Evolutionary conservation across 495 filamentous ascomycete species (phyloP).

Genomic region (Neurospora sp.): DNA sequence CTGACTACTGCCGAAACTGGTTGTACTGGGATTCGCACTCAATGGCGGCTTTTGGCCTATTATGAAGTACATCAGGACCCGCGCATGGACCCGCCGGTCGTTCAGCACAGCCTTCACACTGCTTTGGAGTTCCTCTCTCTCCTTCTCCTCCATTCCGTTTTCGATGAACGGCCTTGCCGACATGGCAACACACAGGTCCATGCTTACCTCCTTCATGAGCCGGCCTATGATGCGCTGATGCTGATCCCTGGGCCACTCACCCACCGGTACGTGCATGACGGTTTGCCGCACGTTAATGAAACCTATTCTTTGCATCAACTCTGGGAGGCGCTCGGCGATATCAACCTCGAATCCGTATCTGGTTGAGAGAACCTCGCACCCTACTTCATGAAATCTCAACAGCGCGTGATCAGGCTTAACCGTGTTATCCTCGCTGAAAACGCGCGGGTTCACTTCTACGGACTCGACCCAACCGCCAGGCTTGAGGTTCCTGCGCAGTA

Average conservation of each 20-base stretch:
- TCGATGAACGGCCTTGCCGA: conserved; percentile 44
- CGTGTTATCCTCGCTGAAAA: conserved; percentile 42
- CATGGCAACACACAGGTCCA: conserved; percentile 46
- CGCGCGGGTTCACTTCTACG: conserved; percentile 43
- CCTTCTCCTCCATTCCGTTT: conserved; percentile 30
- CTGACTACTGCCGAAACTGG: background rate
- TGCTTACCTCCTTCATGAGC: conserved; percentile 36
- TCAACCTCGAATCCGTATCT: conserved; percentile 37
- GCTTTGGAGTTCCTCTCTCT: conserved; percentile 22
- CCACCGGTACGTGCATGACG: conserved; percentile 48
- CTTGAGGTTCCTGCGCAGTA: conserved; percentile 36
- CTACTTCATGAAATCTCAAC: conserved; percentile 25
- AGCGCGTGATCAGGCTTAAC: conserved; percentile 37
- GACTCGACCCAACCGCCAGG: conserved; percentile 57
- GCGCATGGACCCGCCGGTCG: conserved; percentile 29
- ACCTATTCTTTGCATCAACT: conserved; percentile 30
- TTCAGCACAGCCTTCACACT: conserved; percentile 18
- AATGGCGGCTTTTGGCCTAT: conserved; percentile 33
- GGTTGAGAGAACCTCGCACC: conserved; percentile 15
- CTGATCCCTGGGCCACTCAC: conserved; percentile 50
- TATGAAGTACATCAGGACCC: conserved; percentile 32
- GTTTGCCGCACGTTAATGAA: conserved; percentile 44
- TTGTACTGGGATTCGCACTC: background rate
- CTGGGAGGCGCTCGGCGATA: conserved; percentile 27
- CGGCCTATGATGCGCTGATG: conserved; percentile 48